Evolutionary conservation across 441 rosid species (phyloP).

Genomic region (Daphne laureola): DNA sequence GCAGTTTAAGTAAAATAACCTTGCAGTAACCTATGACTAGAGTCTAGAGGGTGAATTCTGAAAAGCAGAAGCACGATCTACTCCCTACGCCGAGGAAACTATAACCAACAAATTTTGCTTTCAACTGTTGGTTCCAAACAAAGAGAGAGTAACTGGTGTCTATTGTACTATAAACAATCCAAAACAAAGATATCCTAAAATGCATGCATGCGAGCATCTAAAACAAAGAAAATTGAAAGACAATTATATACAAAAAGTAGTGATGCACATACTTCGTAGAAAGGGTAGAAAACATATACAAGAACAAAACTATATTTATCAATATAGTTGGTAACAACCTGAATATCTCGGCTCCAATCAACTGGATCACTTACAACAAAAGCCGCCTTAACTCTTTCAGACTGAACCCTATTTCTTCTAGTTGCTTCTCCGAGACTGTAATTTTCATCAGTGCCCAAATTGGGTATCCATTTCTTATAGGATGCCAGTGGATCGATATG

Average conservation of each 20-base stretch:
- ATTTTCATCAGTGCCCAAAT: conserved; percentile 21
- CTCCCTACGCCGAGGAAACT: too few relatives aligned
- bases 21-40: too few relatives aligned
- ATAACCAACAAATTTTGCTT: too few relatives aligned
- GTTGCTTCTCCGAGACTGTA: conserved; percentile 13
- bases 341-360: conserved; percentile 93
- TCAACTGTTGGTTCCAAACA: too few relatives aligned
- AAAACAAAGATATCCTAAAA: not conserved
- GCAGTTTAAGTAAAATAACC: too few relatives aligned
- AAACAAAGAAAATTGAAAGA: conserved; percentile 2
- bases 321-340: conserved; percentile 30
- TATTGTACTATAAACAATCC: conserved; percentile 2
- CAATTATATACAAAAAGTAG: too few relatives aligned
- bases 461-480: conserved; percentile 48
- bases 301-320: too few relatives aligned
- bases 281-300: too few relatives aligned
- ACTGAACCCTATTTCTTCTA: conserved; percentile 20
- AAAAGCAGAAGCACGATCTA: too few relatives aligned
- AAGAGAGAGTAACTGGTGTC: too few relatives aligned
- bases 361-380: conserved; percentile 83
- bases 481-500: conserved; percentile 73
- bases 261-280: too few relatives aligned
- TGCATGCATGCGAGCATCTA: not conserved
- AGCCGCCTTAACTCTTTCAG: conserved; percentile 67
- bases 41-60: too few relatives aligned